phyloP scores from a whole-genome alignment of 202 grass and related monocot genomes.

The Schoenoplectus tabernaemontani region DNA sequence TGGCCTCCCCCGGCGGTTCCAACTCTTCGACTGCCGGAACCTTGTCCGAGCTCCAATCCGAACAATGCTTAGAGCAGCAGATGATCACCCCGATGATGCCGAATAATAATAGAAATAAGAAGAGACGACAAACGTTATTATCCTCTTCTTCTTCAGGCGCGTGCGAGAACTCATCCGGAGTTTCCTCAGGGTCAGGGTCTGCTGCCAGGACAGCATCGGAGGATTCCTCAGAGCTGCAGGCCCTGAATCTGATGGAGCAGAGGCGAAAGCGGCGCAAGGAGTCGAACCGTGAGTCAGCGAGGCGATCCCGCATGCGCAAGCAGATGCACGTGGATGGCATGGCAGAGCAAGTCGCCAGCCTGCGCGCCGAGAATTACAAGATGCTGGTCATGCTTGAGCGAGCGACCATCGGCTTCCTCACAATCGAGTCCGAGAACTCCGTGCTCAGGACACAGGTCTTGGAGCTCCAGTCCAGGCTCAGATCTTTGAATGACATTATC shows the following conservation, averaged over 20 bases:
- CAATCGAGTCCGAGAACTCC: conserved; percentile 36
- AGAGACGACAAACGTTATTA: background rate
- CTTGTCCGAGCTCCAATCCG: background rate
- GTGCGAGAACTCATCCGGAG: conserved; percentile 4
- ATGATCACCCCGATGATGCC: background rate
- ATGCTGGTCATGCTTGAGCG: conserved; percentile 47
- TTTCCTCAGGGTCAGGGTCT: background rate
- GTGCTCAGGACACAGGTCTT: conserved; percentile 29
- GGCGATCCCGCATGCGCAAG: conserved; percentile 48
- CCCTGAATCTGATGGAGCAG: conserved; percentile 39
- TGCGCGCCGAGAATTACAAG: conserved; percentile 40
- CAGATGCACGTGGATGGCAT: conserved; percentile 51
- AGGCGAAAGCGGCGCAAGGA: conserved; percentile 52
- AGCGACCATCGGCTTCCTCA: conserved; percentile 14
- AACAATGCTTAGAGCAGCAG: background rate
- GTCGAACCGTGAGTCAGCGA: conserved; percentile 73
- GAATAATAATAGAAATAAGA: background rate
- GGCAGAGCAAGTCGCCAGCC: conserved; percentile 17
- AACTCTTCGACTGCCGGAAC: background rate
- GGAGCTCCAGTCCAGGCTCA: conserved; percentile 33
- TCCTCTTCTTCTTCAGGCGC: background rate
- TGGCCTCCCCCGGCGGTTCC: conserved; percentile 15
- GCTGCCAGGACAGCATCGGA: background rate
- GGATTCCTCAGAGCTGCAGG: background rate
- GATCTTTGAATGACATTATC: conserved; percentile 32